These are phyloP conservation scores for Cucumis melo DNA, from an alignment of 306 rosid species.

Conservation along the genomic window DNA sequence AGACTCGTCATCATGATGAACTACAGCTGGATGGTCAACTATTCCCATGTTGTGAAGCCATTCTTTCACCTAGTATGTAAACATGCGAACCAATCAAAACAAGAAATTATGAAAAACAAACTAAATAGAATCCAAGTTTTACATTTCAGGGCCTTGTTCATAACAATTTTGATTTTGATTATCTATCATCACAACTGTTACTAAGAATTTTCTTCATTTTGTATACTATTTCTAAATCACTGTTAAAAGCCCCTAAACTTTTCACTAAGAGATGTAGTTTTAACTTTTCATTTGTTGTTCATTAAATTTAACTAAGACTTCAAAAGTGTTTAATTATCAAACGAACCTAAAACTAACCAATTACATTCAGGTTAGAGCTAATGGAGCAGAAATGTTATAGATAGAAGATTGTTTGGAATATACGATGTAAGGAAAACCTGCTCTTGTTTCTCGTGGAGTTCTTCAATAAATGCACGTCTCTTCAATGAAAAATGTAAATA, in stretches of 20 bases:
- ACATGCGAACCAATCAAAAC: slow-evolving; percentile 1
- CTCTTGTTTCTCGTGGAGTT: slow-evolving; percentile 68
- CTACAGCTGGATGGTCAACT: slow-evolving; percentile 57
- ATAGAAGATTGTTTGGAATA: not conserved
- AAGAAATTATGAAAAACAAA: not conserved
- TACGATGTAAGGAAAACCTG: slow-evolving; percentile 45
- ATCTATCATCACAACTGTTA: not conserved
- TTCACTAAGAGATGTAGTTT: not conserved
- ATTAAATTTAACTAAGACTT: not conserved
- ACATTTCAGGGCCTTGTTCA: not conserved
- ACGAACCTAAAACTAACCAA: not conserved
- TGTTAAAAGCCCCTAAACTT: not conserved
- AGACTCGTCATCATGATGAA: slow-evolving; percentile 73
- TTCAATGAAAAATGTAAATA: slow-evolving; percentile 74
- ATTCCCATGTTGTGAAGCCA: slow-evolving; percentile 88
- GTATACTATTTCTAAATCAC: not conserved
- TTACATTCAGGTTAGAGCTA: not conserved
- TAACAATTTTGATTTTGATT: not conserved
- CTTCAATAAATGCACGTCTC: slow-evolving; percentile 76
- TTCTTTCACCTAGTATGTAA: slow-evolving; percentile 52
- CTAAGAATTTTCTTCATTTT: not conserved
- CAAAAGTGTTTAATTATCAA: not conserved
- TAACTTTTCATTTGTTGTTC: not conserved
- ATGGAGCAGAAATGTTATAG: not conserved
- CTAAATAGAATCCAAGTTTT: slow-evolving; percentile 2